phyloP scores from a whole-genome alignment of 495 filamentous ascomycete species.

The Hamigera avellanea region DNA sequence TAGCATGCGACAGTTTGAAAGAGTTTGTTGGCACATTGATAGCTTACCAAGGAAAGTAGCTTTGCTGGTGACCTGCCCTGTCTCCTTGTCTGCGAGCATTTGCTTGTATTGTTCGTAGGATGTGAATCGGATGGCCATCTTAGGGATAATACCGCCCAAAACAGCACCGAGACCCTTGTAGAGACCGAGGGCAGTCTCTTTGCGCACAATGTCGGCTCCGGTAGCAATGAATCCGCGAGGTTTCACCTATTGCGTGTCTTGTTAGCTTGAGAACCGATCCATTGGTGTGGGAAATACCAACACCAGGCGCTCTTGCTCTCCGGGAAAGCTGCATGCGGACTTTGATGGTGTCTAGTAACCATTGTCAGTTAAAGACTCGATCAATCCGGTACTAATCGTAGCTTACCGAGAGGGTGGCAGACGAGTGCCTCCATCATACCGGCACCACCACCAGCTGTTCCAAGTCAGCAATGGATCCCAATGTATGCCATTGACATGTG shows the following conservation, averaged over 20 bases:
- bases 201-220: conserved; percentile 73
- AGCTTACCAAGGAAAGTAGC: conserved; percentile 68
- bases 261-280: too few relatives aligned
- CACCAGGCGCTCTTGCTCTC: conserved; percentile 69
- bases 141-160: conserved; percentile 91
- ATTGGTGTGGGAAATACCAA: conserved; percentile 36
- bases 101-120: conserved; percentile 95
- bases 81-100: conserved; percentile 57
- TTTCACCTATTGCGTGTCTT: conserved; percentile 37
- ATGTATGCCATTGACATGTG: background rate
- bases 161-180: conserved; percentile 98
- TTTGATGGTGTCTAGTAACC: conserved; percentile 74
- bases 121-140: conserved; percentile 99
- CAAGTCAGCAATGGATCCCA: conserved; percentile 11
- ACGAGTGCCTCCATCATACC: conserved; percentile 99
- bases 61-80: conserved; percentile 56
- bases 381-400: background rate
- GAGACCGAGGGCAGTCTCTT: conserved; percentile 81
- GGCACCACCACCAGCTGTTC: conserved; percentile 87
- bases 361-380: conserved; percentile 8
- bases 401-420: conserved; percentile 87
- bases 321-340: conserved; percentile 98
- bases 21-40: conserved; percentile 1
- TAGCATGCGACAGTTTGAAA: background rate
- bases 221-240: conserved; percentile 81